These are phyloP conservation scores for Galerina sulciceps DNA, from an alignment of 768 basidiomycete genomes.

Conservation along the genomic window DNA sequence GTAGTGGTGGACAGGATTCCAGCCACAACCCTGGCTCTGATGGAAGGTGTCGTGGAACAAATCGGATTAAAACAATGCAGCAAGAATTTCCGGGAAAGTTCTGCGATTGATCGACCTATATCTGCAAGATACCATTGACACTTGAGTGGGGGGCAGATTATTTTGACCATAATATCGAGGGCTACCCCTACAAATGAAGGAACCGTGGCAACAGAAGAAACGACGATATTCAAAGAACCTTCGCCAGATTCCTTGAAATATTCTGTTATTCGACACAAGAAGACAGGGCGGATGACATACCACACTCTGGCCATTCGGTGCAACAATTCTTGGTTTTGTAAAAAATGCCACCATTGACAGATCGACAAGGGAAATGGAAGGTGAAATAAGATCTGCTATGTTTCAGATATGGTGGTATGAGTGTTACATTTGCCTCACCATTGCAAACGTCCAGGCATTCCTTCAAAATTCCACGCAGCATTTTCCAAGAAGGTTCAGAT, in stretches of 20 bases:
- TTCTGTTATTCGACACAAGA: not conserved
- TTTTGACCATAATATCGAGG: conserved; percentile 45
- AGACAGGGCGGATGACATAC: conserved; percentile 25
- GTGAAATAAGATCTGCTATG: conserved; percentile 37
- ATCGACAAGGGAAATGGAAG: conserved; percentile 35
- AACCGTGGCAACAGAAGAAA: conserved; percentile 44
- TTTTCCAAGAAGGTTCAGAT: conserved; percentile 43
- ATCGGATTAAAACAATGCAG: conserved; percentile 28
- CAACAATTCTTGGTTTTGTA: conserved; percentile 37
- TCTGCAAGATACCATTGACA: conserved; percentile 56
- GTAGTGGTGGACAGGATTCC: conserved; percentile 40
- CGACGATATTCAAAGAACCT: conserved; percentile 36
- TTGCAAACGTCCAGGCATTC: conserved; percentile 44
- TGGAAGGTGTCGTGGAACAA: conserved; percentile 15
- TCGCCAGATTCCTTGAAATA: conserved; percentile 35
- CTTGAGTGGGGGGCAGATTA: conserved; percentile 45
- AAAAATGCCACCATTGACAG: conserved; percentile 45
- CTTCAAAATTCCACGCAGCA: conserved; percentile 40
- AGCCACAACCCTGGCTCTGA: conserved; percentile 37
- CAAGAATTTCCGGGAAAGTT: conserved; percentile 43
- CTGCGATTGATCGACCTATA: conserved; percentile 44
- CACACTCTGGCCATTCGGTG: conserved; percentile 30
- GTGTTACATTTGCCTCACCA: conserved; percentile 37
- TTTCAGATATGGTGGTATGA: not conserved
- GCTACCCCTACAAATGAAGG: conserved; percentile 51